Evolutionary conservation across 176 grass and related monocot genomes (phyloP), one percentile per base, ranked within the genome.

Genomic region (Lolium rigidum): DNA sequence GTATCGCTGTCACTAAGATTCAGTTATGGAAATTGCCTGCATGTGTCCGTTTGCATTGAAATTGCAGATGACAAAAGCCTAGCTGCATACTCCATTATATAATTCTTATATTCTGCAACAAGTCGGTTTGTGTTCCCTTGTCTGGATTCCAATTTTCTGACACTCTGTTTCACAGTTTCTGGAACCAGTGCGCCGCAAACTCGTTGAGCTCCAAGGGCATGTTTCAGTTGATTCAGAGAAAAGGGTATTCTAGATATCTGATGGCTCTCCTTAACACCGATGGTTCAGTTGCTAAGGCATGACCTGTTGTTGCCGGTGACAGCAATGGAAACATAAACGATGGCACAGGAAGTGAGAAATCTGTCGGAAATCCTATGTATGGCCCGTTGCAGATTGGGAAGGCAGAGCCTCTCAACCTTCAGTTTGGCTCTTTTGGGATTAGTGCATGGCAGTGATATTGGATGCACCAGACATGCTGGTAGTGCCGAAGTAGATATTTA

Each of bases 161-260:
- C 60, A 62, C 24, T 28, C 24, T 64, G 14, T 35, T 35, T 3
- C 31, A 35, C 31, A 35, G 31, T 35, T 35, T 35, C 31, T 35
- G 31, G 31, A 64, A 64, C 12, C 61, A 64, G 25, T 64, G 92
- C 86, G 87, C 82, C 74, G 90, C 92, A 57, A 97, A 94, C 86
- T 92, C 92, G 10, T 64, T 92, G 64, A 92, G 88, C 52, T 97
- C 90, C 20, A 94, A 97, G 80, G 92, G 95, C 39, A 92, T 97
- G 90, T 92, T 97, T 83, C 95, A 97, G 75, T 87, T 97, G 73
- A 94, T 94, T 69, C 88, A 94, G 83, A 86, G 95, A 76, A 92
- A 90, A 46, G 95, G 92, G 48, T 97, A 90, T 11, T 88, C 85
- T 41, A 89, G 90, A 78, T 85, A 94, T 85, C 77, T 97, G 41